Base-by-base conservation (phyloP, 169 alveolate genomes). In the Plasmodium relictum region DNA sequence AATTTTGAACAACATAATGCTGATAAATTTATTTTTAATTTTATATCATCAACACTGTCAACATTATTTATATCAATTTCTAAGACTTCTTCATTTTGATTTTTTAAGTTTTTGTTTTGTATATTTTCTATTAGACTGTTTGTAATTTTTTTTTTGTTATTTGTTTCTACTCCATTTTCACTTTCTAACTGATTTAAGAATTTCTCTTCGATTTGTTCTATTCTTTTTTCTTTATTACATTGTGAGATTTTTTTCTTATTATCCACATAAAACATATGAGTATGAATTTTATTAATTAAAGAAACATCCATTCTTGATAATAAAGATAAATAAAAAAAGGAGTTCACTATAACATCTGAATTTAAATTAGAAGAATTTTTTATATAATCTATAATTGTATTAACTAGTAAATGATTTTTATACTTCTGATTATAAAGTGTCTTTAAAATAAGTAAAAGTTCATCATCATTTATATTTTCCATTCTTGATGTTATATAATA, bases 321-420 rank as follows among this genome's bases (percentile, higher is more conserved):
- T 16, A 76, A 50, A 14, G 78, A 16, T 12, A 76, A 66, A 41
- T 76, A 76, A 18, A 62, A 68, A 39, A 76, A 20, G 3, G 89
- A 45, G 10, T 76, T 37, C 18, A 76, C 89, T 39, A 56, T n/a
- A 62, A 76, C 58, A 41, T 52, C 48, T 42, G 74, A 6, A 45
- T 69, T 62, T 58, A 76, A 52, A 10, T 63, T 68, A n/a, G 61
- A 20, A 16, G 52, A 10, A 6, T 63, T 39, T 68, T 54, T 76
- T 37, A 76, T 50, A 24, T 54, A 76, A 18, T 14, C 12, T 37
- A 76, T n/a, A 39, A 76, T 63, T 0, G 74, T 76, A 41, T 76
- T 76, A 48, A 76, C 50, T 62, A 76, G 61, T 12, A 14, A 4
- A 76, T 76, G 89, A 7, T 76, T 76, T 63, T 76, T 76, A 41